Evolutionary conservation across 768 basidiomycete species (phyloP).

Genomic region (Cystobasidium tubakii): DNA sequence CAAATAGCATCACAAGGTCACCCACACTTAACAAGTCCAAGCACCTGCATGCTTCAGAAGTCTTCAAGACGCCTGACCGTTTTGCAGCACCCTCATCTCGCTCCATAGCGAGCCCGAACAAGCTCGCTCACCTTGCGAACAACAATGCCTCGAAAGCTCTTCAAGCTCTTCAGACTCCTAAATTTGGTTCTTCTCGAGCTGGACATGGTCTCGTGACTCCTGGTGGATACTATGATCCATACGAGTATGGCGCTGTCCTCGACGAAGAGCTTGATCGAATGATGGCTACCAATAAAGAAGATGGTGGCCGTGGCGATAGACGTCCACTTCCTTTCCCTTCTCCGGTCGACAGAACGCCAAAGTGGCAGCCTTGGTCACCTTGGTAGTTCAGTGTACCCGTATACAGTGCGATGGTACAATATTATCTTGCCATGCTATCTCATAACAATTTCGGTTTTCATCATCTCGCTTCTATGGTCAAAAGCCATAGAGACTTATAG

Average conservation of each 20-base stretch:
- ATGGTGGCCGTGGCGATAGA: neutral
- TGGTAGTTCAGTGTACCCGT: neutral
- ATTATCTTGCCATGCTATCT: no score
- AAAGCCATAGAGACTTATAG: neutral
- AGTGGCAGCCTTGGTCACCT: constrained; percentile 37
- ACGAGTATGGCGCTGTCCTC: constrained; percentile 32
- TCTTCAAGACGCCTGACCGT: constrained; percentile 35
- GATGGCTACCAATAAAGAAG: neutral
- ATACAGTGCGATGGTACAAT: no score
- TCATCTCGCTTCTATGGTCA: neutral
- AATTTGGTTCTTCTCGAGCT: neutral
- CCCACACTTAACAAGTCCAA: constrained; percentile 28
- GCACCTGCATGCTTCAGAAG: neutral
- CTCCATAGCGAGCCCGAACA: constrained; percentile 19
- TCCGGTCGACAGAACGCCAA: constrained; percentile 23
- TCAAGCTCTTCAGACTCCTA: constrained; percentile 24
- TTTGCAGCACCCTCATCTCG: constrained; percentile 22
- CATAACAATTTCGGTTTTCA: neutral
- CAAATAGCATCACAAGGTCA: neutral
- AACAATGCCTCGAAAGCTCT: constrained; percentile 33
- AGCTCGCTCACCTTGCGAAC: constrained; percentile 27
- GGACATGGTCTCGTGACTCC: constrained; percentile 28
- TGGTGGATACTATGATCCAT: constrained; percentile 35
- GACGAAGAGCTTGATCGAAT: constrained; percentile 34
- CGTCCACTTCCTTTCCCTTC: constrained; percentile 36